Evolutionary conservation across 129 eudicot species (phyloP).

Genomic region (Pseudognaphalium luteoalbum): DNA sequence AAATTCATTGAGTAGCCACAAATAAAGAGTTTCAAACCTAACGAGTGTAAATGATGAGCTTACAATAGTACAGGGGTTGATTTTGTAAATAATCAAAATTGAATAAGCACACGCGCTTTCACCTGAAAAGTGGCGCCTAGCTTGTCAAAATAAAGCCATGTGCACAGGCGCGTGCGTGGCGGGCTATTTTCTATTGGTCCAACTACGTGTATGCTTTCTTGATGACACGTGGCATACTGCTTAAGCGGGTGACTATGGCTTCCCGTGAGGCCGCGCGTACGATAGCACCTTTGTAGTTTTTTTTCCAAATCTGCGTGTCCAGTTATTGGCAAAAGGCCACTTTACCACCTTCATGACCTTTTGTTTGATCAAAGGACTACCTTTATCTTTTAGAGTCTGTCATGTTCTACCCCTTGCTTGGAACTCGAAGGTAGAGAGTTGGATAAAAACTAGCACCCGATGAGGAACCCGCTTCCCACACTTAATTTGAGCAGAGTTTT

Average conservation of each 20-base stretch:
- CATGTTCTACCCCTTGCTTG: neutral
- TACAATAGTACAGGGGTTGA: neutral
- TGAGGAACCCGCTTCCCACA: too few species aligned
- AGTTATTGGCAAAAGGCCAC: neutral
- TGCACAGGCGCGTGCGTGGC: slow-evolving; percentile 25
- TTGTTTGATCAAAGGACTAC: neutral
- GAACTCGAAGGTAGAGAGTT: too few species aligned
- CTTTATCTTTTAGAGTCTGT: neutral
- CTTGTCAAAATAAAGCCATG: slow-evolving; percentile 8
- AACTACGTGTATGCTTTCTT: slow-evolving; percentile 20
- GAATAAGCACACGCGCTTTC: slow-evolving; percentile 6
- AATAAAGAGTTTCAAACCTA: neutral
- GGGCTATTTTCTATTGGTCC: slow-evolving; percentile 36
- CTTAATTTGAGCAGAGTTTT: too few species aligned
- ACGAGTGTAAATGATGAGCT: neutral
- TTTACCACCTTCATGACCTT: slow-evolving; percentile 14
- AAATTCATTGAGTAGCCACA: neutral
- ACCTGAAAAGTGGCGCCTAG: neutral
- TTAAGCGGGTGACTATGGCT: neutral
- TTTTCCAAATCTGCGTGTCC: slow-evolving; percentile 11
- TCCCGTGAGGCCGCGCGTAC: slow-evolving; percentile 20
- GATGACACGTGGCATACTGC: slow-evolving; percentile 22
- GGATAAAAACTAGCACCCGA: too few species aligned
- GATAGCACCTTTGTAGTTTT: neutral
- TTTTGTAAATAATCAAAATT: neutral